Evolutionary conservation across 371 early-diverging fungal species (phyloP), one percentile per base, ranked within the genome.

Genomic region (Coemansia linderi): DNA sequence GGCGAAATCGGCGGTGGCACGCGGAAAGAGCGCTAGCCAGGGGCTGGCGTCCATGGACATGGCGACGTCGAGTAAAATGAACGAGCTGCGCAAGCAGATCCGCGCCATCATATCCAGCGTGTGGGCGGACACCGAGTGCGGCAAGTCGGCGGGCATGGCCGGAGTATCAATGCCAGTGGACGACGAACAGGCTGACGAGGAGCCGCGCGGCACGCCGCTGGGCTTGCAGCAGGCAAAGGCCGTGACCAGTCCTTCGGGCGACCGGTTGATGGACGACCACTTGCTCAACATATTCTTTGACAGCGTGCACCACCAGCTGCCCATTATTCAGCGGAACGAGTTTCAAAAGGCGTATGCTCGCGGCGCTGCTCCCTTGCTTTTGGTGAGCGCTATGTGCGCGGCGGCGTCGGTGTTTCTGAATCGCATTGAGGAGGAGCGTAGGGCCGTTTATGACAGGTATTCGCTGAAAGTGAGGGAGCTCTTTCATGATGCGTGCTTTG

Each of bases 401-500:
- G 68, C 80, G 0, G 71, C 80, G 0, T 67, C 77, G 10, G 72
- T 78, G 63, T 79, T 79, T 33, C 66, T 69, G 39, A 79, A 77
- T 60, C 77, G 78, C n/a, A 72, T 68, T 39, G 80, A 79, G 61
- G 66, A 66, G 22, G 80, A 79, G 61, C 78, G 80, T 44, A 77
- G 52, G 59, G 46, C 68, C 17, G 59, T 79, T 17, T 79, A 72
- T 62, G 71, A 72, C 8, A 52, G 58, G 54, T 79, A 72, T 58
- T 68, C 80, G 66, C 71, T 57, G 24, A 75, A 75, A 50, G 80
- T 79, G 68, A 77, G 77, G 31, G 80, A 77, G 66, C 65, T 60
- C 43, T 79, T 75, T 61, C 80, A 79, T 52, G 80, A 79, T 61
- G 75, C 80, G n/a, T 75, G 76, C 63, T 79, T 79, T 52, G 71